A percentile compares a stretch with the other conserved stretches of the same genome.
phyloP scores from a whole-genome alignment of 805 yeast species.

The Phaffomyces thermotolerans region DNA sequence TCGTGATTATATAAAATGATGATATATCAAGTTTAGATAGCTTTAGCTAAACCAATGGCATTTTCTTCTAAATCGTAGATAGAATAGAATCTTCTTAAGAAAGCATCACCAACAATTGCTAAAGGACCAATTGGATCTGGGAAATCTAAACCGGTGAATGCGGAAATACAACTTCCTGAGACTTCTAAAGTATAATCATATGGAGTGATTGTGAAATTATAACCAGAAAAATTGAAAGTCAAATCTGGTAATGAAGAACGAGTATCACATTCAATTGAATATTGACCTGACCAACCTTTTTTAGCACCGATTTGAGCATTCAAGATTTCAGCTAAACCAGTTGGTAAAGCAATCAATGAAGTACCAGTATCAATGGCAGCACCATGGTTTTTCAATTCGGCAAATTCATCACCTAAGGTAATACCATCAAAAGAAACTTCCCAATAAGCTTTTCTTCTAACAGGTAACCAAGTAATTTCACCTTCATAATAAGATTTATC shows the following conservation, averaged over 20 bases:
- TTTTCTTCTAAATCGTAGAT: slow-evolving; percentile 84
- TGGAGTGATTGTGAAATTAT: slow-evolving; percentile 84
- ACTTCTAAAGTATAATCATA: slow-evolving; percentile 92
- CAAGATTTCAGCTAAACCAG: slow-evolving; percentile 90
- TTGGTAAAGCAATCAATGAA: slow-evolving; percentile 89
- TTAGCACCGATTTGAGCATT: slow-evolving; percentile 95
- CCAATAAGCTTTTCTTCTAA: slow-evolving; percentile 99
- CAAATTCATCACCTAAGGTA: slow-evolving; percentile 88
- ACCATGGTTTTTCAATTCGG: slow-evolving; percentile 74
- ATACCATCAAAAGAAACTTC: slow-evolving; percentile 91
- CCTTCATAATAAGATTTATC: slow-evolving; percentile 74
- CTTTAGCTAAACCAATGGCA: slow-evolving; percentile 90
- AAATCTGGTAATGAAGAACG: slow-evolving; percentile 86
- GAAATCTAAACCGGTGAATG: slow-evolving; percentile 95
- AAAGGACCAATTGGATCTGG: slow-evolving; percentile 96
- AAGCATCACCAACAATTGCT: slow-evolving; percentile 95
- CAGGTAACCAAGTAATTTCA: slow-evolving; percentile 90
- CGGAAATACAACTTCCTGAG: slow-evolving; percentile 92
- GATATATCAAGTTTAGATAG: slow-evolving; percentile 34
- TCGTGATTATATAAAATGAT: no score
- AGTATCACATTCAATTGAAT: slow-evolving; percentile 80
- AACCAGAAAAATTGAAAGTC: slow-evolving; percentile 83
- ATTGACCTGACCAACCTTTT: slow-evolving; percentile 97
- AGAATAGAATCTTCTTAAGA: slow-evolving; percentile 92
- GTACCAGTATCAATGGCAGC: slow-evolving; percentile 99